Evolutionary conservation across 441 rosid genomes (phyloP).

Genomic region (Populus tomentosa): DNA sequence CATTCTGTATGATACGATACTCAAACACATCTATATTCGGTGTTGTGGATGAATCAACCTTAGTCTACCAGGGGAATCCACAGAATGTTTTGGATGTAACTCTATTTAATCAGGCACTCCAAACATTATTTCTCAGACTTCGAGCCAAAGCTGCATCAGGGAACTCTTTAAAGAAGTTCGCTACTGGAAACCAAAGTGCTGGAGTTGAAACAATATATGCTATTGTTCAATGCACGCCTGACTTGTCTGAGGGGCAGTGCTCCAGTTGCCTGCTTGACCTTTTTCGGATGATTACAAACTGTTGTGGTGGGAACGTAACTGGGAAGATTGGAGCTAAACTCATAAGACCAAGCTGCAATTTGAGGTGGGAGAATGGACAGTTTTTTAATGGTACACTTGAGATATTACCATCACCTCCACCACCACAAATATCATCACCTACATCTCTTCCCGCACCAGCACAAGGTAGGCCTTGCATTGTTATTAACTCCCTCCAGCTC

Average conservation of each 20-base stretch:
- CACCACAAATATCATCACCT: background rate
- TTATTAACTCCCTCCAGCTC: background rate
- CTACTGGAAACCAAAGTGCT: too few relatives aligned
- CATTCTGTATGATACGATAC: slow-evolving; percentile 42
- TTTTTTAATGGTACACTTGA: slow-evolving; percentile 11
- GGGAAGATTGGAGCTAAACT: slow-evolving; percentile 18
- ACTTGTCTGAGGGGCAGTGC: slow-evolving; percentile 32
- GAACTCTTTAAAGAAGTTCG: too few relatives aligned
- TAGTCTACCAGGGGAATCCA: background rate
- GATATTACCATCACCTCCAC: background rate
- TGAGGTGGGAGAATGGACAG: slow-evolving; percentile 28
- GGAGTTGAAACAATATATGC: too few relatives aligned
- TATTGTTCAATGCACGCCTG: slow-evolving; percentile 20
- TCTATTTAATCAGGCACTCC: slow-evolving; percentile 30
- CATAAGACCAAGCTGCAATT: slow-evolving; percentile 32
- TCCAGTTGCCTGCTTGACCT: slow-evolving; percentile 23
- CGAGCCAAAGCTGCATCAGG: slow-evolving; percentile 20
- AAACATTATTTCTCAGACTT: slow-evolving; percentile 25
- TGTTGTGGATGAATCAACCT: background rate
- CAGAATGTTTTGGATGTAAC: slow-evolving; percentile 23
- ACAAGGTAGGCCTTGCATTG: background rate
- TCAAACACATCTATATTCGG: slow-evolving; percentile 30
- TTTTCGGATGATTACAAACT: slow-evolving; percentile 23
- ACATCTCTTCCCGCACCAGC: background rate
- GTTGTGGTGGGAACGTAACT: slow-evolving; percentile 29